phyloP scores from a whole-genome alignment of 768 basidiomycete species.

The Boletus sp. region DNA sequence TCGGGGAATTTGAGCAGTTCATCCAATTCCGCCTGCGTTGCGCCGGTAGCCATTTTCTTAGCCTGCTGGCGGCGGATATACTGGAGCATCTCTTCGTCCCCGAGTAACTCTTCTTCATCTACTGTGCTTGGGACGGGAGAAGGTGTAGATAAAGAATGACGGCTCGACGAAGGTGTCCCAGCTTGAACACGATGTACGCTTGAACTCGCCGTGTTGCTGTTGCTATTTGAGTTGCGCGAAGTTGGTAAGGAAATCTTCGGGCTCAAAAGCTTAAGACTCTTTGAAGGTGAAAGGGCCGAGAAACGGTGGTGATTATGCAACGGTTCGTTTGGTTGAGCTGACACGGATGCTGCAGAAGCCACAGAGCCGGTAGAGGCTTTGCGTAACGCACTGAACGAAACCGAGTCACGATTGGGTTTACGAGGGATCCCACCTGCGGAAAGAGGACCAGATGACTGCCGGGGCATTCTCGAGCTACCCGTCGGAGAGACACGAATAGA shows the following conservation, averaged over 20 bases:
- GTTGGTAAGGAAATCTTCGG: constrained; percentile 70
- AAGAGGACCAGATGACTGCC: constrained; percentile 53
- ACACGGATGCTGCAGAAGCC: constrained; percentile 59
- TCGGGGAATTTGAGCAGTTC: constrained; percentile 91
- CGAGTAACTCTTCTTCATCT: constrained; percentile 83
- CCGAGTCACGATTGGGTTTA: constrained; percentile 73
- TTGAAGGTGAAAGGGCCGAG: constrained; percentile 82
- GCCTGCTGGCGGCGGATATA: constrained; percentile 90
- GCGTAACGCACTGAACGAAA: constrained; percentile 72
- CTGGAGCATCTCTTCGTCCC: constrained; percentile 96
- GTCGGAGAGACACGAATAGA: constrained; percentile 68
- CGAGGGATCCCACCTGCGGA: constrained; percentile 50
- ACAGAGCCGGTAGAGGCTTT: constrained; percentile 83
- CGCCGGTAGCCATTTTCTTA: constrained; percentile 79
- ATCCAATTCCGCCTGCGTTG: constrained; percentile 84
- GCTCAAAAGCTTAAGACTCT: constrained; percentile 73
- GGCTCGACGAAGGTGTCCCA: constrained; percentile 63
- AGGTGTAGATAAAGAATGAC: constrained; percentile 76
- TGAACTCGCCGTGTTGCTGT: constrained; percentile 35
- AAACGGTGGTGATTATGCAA: constrained; percentile 59
- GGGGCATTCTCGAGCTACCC: constrained; percentile 56
- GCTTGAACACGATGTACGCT: constrained; percentile 50
- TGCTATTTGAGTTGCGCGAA: constrained; percentile 49
- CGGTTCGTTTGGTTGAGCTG: constrained; percentile 39
- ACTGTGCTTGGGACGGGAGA: constrained; percentile 76